Evolutionary conservation across 2,329 filamentous ascomycete genomes (phyloP), one percentile per base, ranked within the genome.

Genomic region (Elsinoe arachidis): DNA sequence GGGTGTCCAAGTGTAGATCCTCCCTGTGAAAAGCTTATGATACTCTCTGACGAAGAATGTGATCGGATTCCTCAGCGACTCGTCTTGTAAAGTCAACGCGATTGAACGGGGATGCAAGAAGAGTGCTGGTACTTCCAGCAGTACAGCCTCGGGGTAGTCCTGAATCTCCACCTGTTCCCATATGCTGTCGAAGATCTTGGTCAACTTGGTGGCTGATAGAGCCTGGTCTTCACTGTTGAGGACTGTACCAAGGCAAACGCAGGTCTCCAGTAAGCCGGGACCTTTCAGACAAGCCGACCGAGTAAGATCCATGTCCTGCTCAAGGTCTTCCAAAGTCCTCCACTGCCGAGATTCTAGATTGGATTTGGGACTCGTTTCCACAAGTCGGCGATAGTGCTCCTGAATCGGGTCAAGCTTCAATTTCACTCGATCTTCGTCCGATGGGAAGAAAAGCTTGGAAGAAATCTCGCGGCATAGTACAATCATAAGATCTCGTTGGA

Each of bases 91-190:
- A 56, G 63, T 66, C 2, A 60, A 30, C n/a, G 59, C 49, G 30
- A 69, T 61, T 61, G 68, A 67, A 12, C 30, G 56, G 7, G 66
- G 64, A 57, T 75, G 69, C 19, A 75, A 69, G 11, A 75, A 63
- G 1, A 75, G 44, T 3, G 60, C 55, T 2, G 74, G 71, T 7
- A 76, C 38, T 14, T 67, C 63, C 44, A 73, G 61, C 4, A 73
- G 66, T 1, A 73, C 67, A 1, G 64, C 64, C 59, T 74, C 72
- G 11, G 72, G 70, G 60, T 75, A 77, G 41, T 78, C 76, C 53
- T 77, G 71, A 51, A 73, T 73, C 58, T 77, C 76, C 1, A 75
- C 64, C 59, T 78, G 75, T 33, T 72, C 72, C 74, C 74, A 78
- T n/a, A 78, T 65, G 34, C 69, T 68, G 9, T 70, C 61, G 3